phyloP scores from a whole-genome alignment of 768 basidiomycete species.

The Macrolepiota dolichaula region DNA sequence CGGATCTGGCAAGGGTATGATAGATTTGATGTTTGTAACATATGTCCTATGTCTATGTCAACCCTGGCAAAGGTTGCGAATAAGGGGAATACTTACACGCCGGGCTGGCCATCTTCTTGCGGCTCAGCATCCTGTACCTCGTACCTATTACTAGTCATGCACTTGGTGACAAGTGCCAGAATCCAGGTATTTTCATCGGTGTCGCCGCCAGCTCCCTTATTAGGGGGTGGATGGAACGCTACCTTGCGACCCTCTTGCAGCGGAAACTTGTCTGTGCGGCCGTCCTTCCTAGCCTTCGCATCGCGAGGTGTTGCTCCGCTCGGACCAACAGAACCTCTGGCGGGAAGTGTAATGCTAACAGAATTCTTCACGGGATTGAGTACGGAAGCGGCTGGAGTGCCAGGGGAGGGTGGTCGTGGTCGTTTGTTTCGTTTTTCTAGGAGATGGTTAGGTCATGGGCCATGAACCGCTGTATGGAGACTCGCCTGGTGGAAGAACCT shows the following conservation, averaged over 20 bases:
- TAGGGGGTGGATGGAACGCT: conserved; percentile 70
- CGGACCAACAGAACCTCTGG: conserved; percentile 57
- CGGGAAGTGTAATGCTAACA: conserved; percentile 53
- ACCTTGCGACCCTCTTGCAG: conserved; percentile 75
- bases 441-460: neutral
- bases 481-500: conserved; percentile 54
- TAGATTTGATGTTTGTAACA: conserved; percentile 62
- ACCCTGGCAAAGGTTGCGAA: conserved; percentile 3
- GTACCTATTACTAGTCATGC: conserved; percentile 74
- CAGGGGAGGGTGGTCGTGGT: conserved; percentile 67
- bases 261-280: conserved; percentile 57
- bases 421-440: conserved; percentile 78
- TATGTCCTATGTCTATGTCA: conserved; percentile 22
- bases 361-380: conserved; percentile 29
- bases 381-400: conserved; percentile 42
- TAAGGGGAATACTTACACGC: conserved; percentile 34
- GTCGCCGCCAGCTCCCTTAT: conserved; percentile 39
- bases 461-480: neutral
- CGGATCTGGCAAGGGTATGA: conserved; percentile 81
- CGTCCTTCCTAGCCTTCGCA: conserved; percentile 63
- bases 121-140: conserved; percentile 86
- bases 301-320: conserved; percentile 55
- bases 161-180: conserved; percentile 69
- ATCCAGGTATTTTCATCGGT: conserved; percentile 72
- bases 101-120: conserved; percentile 76